Conservation (phyloP, 2,329 filamentous ascomycete species). For the Gyromitra esculenta region DNA sequence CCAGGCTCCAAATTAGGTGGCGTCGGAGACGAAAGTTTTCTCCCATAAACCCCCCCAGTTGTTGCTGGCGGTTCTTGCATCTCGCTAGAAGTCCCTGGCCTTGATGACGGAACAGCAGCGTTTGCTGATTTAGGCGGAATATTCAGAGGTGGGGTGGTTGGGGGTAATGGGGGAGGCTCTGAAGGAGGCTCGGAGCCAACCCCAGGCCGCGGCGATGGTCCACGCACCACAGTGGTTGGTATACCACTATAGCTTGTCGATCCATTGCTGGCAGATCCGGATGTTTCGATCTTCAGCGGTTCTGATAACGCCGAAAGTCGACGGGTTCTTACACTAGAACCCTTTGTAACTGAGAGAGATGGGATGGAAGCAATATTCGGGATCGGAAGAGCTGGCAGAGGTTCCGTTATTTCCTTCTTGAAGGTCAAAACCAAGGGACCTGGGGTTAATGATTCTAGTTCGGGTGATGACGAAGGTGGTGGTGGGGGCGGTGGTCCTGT, state of each 20-base stretch:
- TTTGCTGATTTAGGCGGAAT: conserved; percentile 50
- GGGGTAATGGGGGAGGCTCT: conserved; percentile 50
- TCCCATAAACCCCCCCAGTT: conserved; percentile 38
- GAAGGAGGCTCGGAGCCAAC: conserved; percentile 54
- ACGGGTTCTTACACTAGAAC: conserved; percentile 50
- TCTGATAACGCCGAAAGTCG: conserved; percentile 62
- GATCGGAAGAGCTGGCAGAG: conserved; percentile 33
- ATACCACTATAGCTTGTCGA: conserved; percentile 32
- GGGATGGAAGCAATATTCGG: conserved; percentile 48
- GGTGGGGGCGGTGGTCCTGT: conserved; percentile 55
- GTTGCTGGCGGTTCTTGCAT: conserved; percentile 45
- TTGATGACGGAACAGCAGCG: conserved; percentile 38
- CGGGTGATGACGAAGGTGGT: conserved; percentile 31
- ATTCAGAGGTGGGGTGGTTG: conserved; percentile 43
- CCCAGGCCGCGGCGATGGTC: conserved; percentile 58
- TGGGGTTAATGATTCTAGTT: conserved; percentile 16
- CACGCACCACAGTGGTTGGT: conserved; percentile 56
- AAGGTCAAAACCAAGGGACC: conserved; percentile 23
- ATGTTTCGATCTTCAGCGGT: conserved; percentile 88
- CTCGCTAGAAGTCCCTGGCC: conserved; percentile 43
- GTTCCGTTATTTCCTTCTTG: conserved; percentile 37
- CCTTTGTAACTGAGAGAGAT: conserved; percentile 41
- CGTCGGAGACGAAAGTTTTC: conserved; percentile 52
- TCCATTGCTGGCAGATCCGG: conserved; percentile 57
- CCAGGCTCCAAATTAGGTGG: conserved; percentile 45